These are phyloP conservation scores for Nothophaeocryptopus gaeumannii DNA, from an alignment of 2,329 filamentous ascomycete species.

Conservation along the genomic window DNA sequence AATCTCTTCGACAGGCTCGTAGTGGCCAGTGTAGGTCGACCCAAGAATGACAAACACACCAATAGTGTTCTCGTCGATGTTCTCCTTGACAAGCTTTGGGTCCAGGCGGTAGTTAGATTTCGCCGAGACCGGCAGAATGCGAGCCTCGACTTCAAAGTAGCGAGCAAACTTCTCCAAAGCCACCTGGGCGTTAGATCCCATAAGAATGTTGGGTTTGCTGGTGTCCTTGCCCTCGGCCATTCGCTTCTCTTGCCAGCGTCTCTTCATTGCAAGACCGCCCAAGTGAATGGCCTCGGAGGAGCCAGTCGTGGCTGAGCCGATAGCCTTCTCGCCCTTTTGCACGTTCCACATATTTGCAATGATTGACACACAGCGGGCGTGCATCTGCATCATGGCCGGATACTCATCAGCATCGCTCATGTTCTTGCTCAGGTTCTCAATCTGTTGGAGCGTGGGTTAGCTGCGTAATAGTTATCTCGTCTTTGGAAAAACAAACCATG, in stretches of 20 bases:
- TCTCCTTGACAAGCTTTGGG: slow-evolving; percentile 58
- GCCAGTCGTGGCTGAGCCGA: slow-evolving; percentile 68
- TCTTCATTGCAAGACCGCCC: slow-evolving; percentile 64
- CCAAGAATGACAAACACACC: slow-evolving; percentile 72
- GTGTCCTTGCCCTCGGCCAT: slow-evolving; percentile 60
- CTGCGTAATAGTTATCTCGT: no score
- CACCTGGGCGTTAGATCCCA: slow-evolving; percentile 72
- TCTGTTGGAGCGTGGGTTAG: slow-evolving; percentile 22
- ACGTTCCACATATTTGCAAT: slow-evolving; percentile 44
- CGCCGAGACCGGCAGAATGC: slow-evolving; percentile 61
- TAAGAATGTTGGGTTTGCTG: slow-evolving; percentile 67
- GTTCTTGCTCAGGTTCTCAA: slow-evolving; percentile 68
- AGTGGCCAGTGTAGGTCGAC: slow-evolving; percentile 71
- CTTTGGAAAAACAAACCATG: slow-evolving; percentile 38
- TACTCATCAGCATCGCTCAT: slow-evolving; percentile 57
- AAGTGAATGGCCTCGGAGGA: slow-evolving; percentile 56
- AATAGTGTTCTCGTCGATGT: slow-evolving; percentile 65
- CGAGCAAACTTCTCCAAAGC: slow-evolving; percentile 70
- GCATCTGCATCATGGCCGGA: slow-evolving; percentile 52
- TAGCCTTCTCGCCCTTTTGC: slow-evolving; percentile 59
- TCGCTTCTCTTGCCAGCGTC: slow-evolving; percentile 67
- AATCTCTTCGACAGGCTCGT: slow-evolving; percentile 68
- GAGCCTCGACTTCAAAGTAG: slow-evolving; percentile 71
- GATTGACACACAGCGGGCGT: slow-evolving; percentile 67
- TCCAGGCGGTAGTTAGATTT: slow-evolving; percentile 62